These are phyloP conservation scores for Tetrahymena borealis DNA, from an alignment of 73 alveolate genomes.

Conservation along the genomic window DNA sequence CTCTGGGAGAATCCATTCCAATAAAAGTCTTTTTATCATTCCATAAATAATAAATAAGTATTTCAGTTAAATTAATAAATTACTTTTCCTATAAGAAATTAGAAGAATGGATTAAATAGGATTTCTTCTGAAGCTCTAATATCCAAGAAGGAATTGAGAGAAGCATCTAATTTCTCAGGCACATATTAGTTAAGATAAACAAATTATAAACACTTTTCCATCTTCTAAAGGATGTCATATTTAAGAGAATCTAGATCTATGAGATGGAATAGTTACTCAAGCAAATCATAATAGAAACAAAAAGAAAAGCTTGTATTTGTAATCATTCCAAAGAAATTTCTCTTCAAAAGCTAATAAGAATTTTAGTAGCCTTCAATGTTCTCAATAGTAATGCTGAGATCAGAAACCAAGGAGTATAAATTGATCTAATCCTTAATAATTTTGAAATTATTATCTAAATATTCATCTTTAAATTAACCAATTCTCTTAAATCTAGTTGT, in stretches of 20 bases:
- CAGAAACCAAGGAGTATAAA: background rate
- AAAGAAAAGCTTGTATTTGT: background rate
- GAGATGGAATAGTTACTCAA: background rate
- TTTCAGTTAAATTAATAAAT: background rate
- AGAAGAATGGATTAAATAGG: background rate
- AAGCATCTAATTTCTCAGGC: background rate
- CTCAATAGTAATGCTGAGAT: background rate
- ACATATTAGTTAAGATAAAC: background rate
- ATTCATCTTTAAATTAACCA: background rate
- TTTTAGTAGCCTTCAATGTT: background rate
- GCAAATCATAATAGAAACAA: background rate
- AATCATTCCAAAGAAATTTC: background rate
- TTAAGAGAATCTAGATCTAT: background rate
- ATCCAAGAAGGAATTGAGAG: background rate
- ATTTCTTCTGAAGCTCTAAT: background rate
- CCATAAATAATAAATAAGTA: background rate
- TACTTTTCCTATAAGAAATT: background rate
- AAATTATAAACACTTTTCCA: background rate
- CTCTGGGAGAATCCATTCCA: background rate
- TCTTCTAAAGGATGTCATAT: background rate
- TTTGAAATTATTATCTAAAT: background rate
- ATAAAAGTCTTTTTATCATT: background rate
- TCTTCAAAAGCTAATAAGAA: background rate
- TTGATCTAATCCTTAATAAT: background rate
- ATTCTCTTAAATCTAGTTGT: background rate